Conservation (phyloP, 177 flowering plant genomes). For the Vitis hybrid region DNA sequence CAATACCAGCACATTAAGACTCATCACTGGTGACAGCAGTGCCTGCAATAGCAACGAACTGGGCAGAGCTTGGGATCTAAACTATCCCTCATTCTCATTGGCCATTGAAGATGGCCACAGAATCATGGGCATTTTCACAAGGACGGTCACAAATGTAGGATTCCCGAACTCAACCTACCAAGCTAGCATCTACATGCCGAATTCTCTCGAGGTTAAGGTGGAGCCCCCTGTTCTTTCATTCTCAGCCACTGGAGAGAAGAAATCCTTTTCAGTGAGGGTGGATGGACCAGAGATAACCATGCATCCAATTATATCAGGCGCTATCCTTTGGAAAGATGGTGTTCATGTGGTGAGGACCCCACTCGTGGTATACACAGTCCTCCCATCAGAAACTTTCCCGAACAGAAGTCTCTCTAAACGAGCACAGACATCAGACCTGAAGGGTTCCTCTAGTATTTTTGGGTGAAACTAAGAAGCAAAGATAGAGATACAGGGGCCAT, state of each 20-base stretch:
- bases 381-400: neutral
- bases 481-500: neutral
- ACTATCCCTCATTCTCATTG: slow-evolving; percentile 17
- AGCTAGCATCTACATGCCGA: neutral
- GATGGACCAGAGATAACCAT: slow-evolving; percentile 4
- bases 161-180: slow-evolving; percentile 20
- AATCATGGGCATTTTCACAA: slow-evolving; percentile 10
- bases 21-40: slow-evolving; percentile 19
- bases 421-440: neutral
- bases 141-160: slow-evolving; percentile 51
- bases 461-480: neutral
- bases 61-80: slow-evolving; percentile 12
- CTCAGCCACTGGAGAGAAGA: slow-evolving; percentile 21
- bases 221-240: slow-evolving; percentile 22
- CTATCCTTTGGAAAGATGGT: neutral
- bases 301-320: too few relatives aligned
- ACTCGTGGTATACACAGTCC: neutral
- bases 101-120: slow-evolving; percentile 16
- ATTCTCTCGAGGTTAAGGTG: slow-evolving; percentile 11
- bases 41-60: slow-evolving; percentile 6
- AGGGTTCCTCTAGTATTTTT: neutral
- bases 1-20: slow-evolving; percentile 10
- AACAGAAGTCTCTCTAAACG: neutral
- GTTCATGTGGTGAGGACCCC: neutral
- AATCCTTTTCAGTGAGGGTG: slow-evolving; percentile 19